Evolutionary conservation across 495 filamentous ascomycete species (phyloP), one percentile per base, ranked within the genome.

Genomic region (Penicillium silybi): DNA sequence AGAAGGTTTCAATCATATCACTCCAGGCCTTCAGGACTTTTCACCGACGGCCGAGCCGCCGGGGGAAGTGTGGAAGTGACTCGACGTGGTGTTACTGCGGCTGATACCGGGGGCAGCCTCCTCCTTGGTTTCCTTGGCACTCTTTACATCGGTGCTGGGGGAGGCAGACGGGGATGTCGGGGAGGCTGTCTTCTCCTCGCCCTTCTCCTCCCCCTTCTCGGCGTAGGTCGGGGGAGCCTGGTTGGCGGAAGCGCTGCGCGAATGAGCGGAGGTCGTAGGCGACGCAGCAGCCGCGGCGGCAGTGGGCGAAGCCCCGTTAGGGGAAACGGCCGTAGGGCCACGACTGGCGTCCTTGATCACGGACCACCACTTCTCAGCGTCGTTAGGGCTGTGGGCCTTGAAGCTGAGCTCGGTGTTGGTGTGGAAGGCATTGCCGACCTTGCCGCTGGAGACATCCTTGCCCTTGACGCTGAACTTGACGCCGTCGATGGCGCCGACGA

Each of bases 401-500:
- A 89, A 88, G 49, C 65, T 67, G 42, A 84, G 70, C 52, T 89
- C 86, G 59, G 84, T 81, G 40, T 64, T 81, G 52, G 82, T 80
- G 57, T 80, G 74, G 61, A 87, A 72, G 22, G 76, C 79, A 50
- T 77, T 80, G 13, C 80, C 79, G 45, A 84, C 70, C 56, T 79
- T 79, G 53, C 82, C 80, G 62, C 79, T 78, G 32, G 77, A 80
- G 5, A 80, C 80, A 62, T 97, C 90, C 71, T 97, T 98, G 59
- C 93, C 95, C 75, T 96, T 96, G 66, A 98, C 77, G 59, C 80
- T 86, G 83, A 98, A 97, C 66, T 95, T 96, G 56, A 81, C 77
- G 38, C 85, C 91, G 54, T 77, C 80, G 37, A 90, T 76, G 4
- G 78, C 77, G 49, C 92, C 89, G 50, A 97, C 77, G 20, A 81